Base-by-base conservation (phyloP, 2,329 filamentous ascomycete genomes). In the Saccharata proteae region DNA sequence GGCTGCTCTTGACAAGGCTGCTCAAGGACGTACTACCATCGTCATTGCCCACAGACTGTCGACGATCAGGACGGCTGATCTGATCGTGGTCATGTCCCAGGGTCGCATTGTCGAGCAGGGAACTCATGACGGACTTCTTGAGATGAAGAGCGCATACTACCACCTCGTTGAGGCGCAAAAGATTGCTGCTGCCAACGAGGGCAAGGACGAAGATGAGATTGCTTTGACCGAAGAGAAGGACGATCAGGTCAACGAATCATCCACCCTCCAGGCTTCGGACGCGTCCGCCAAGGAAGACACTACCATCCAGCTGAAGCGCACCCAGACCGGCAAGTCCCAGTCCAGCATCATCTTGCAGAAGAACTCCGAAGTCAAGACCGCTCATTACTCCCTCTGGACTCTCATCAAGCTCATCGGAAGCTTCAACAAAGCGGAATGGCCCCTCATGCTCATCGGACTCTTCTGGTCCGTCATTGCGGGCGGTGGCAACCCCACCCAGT, bases 1-100 rank as follows among this genome's bases (percentile, higher is more conserved):
- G 54, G 82, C 80, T 19, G 85, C 86, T 16, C 67, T 94, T 11
- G 85, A 93, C 46, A 78, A 72, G 32, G 85, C 85, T 21, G 69
- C 83, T 2, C 69, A 77, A 40, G 85, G 84, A 14, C 73, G 86
- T 33, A 94, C 85, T 1, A 93, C 86, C 5, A 93, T 94, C 45
- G 80, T 83, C 8, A 93, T 93, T 54, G 86, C 86, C 29, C 86
- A 94, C 59, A 77, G 85, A 44, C 64, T 94, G 10, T 92, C 83
- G 1, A 94, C 85, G 8, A 93, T 94, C 60, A 84, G 75, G 55
- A 75, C 83, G 41, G 84, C 85, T 0, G 79, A 93, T 54, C 93
- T 92, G 48, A 94, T 94, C 43, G 81, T 93, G 9, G 84, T 93
- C 43, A 84, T 94, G 75, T 68, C 74, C 7, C 57, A 74, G 36